Evolutionary conservation across 2,329 filamentous ascomycete species (phyloP), one percentile per base, ranked within the genome.

Genomic region (Aspergillus pseudoglaucus): DNA sequence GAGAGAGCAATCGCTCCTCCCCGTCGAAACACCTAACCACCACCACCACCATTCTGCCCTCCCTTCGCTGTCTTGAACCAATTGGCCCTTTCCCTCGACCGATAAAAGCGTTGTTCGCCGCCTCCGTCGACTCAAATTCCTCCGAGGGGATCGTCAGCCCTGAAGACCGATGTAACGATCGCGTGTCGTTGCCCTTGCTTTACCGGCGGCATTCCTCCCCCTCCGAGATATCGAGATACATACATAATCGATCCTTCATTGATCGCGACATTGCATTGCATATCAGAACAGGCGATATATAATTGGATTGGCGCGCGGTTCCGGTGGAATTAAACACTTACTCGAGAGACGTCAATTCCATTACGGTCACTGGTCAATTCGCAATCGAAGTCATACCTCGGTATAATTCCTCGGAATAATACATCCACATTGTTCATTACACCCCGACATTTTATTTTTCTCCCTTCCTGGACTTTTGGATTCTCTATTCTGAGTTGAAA

Each of bases 181-280:
- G 37, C 37, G 37, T 39, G 37, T 39, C 37, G 18, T 39, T 39
- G 37, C 48, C 50, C 49, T 57, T 58, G 48, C 53, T 57, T 53
- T 47, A 45, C 55, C 48, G 51, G 51, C 50, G 17, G 37, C 37
- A 39, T 39, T 39, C 37, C 17, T 39, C 37, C 18, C 10, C 17
- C 37, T 20, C 18, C 15, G 18, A 8, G 17, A 39, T 20, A 39
- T 8, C 17, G 6, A 39, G 25, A 30, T 12, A 27, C 25, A 30
- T 12, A 45, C 48, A 51, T 44, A 20, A 22, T 18, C 18, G 7
- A 12, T 39, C n/a, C 33, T 37, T n/a, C 15, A 22, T 39, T 22
- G 37, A 20, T 17, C 37, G 37, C 15, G n/a, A 12, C 8, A 18
- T 39, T 12, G 37, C 15, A 18, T 17, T 10, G 37, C 17, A 20